Conservation (phyloP, 208 protist genomes). For the Leptomonas pyrrhocoris region DNA sequence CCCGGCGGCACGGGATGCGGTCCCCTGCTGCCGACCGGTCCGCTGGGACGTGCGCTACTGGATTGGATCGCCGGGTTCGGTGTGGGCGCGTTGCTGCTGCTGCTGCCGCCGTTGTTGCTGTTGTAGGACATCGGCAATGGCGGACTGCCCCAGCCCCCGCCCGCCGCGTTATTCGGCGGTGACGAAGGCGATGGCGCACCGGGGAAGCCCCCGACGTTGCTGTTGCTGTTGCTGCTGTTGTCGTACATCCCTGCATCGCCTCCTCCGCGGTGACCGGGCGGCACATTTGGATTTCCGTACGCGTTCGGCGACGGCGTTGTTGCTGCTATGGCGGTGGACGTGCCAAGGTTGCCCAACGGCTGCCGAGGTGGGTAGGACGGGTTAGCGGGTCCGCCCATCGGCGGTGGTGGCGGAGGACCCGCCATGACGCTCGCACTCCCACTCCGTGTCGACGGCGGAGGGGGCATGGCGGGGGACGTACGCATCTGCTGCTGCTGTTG, state of each 20-base stretch:
- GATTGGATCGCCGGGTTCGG: constrained; percentile 7
- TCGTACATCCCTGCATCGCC: neutral
- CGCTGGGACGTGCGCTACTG: neutral
- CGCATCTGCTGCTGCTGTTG: neutral
- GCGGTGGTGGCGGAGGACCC: neutral
- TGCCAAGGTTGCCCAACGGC: neutral
- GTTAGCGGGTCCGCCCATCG: neutral
- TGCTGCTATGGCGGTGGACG: neutral
- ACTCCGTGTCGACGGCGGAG: neutral
- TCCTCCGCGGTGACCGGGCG: neutral
- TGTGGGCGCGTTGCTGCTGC: constrained; percentile 5
- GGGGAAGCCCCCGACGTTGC: neutral
- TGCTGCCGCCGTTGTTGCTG: constrained; percentile 22
- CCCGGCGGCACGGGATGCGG: neutral
- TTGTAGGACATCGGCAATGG: neutral
- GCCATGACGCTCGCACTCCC: neutral
- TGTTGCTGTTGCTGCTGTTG: neutral
- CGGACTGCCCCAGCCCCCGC: neutral
- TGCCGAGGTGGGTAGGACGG: neutral
- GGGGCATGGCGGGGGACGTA: neutral
- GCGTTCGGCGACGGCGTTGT: neutral
- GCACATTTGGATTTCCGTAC: no score
- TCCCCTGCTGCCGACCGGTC: neutral
- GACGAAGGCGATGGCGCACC: no score
- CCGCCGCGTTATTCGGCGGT: neutral